These are phyloP conservation scores for Vanrija pseudolonga DNA, from an alignment of 1,284 basidiomycete species.

Conservation along the genomic window DNA sequence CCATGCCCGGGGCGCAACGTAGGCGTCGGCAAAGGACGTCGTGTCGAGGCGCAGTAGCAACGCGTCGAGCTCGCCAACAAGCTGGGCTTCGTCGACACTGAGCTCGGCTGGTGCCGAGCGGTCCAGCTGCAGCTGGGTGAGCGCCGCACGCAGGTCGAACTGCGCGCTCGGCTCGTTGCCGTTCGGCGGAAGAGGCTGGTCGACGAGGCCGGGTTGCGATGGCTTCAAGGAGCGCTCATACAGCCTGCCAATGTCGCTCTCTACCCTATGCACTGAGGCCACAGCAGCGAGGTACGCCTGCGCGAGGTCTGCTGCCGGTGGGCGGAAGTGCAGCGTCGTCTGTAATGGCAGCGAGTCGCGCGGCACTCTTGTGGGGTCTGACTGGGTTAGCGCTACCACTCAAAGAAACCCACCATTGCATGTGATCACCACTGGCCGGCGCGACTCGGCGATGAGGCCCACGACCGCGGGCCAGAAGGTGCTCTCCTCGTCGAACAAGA, in stretches of 20 bases:
- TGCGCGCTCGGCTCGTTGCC: constrained; percentile 46
- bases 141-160: constrained; percentile 60
- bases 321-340: constrained; percentile 62
- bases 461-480: constrained; percentile 88
- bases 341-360: constrained; percentile 71
- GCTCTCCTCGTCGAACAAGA: constrained; percentile 82
- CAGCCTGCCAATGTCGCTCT: constrained; percentile 27
- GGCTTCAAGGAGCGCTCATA: constrained; percentile 33
- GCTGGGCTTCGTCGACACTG: neutral
- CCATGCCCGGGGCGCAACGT: constrained; percentile 50
- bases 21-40: constrained; percentile 55
- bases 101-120: neutral
- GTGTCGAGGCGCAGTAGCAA: constrained; percentile 21
- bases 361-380: constrained; percentile 71
- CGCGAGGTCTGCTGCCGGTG: constrained; percentile 60
- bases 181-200: constrained; percentile 49
- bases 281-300: constrained; percentile 68
- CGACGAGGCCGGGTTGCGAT: constrained; percentile 13
- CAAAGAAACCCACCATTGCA: constrained; percentile 69
- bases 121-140: constrained; percentile 59
- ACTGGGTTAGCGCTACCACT: constrained; percentile 2
- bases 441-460: constrained; percentile 72
- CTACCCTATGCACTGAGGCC: constrained; percentile 23
- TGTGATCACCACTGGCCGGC: constrained; percentile 81
- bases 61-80: neutral